phyloP scores from a whole-genome alignment of 1,284 basidiomycete species.

The Ganoderma meredithae region DNA sequence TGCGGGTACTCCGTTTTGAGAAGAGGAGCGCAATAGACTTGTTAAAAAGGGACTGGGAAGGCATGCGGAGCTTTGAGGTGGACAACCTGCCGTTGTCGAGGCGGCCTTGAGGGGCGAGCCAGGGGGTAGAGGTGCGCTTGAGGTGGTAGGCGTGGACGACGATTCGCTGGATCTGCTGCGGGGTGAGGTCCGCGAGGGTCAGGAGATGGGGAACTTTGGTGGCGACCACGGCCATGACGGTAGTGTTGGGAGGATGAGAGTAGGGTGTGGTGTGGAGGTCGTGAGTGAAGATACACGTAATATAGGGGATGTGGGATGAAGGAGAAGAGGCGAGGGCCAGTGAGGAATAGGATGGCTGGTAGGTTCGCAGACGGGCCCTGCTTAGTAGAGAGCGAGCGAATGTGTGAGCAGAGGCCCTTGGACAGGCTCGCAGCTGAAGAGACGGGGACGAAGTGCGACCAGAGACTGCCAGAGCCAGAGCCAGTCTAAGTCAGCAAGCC shows the following conservation, averaged over 20 bases:
- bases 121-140: conserved; percentile 66
- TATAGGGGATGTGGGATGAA: not conserved
- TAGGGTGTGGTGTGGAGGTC: not conserved
- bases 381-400: not conserved
- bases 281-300: not conserved
- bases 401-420: not conserved
- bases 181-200: conserved; percentile 84
- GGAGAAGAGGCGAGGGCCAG: not conserved
- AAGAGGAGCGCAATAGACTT: conserved; percentile 93
- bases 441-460: not conserved
- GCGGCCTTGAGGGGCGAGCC: conserved; percentile 55
- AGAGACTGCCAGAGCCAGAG: not conserved
- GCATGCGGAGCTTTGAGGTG: conserved; percentile 55
- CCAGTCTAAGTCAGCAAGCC: conserved; percentile 4
- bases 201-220: conserved; percentile 71
- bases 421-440: not conserved
- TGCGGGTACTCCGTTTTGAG: conserved; percentile 93
- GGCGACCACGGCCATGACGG: conserved; percentile 9
- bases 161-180: conserved; percentile 71
- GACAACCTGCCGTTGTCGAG: conserved; percentile 42
- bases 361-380: not conserved
- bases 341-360: not conserved
- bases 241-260: not conserved
- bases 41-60: conserved; percentile 75
- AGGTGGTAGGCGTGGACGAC: conserved; percentile 68